phyloP scores from a whole-genome alignment of 163 green algal species.

The Chloromonas sp. region DNA sequence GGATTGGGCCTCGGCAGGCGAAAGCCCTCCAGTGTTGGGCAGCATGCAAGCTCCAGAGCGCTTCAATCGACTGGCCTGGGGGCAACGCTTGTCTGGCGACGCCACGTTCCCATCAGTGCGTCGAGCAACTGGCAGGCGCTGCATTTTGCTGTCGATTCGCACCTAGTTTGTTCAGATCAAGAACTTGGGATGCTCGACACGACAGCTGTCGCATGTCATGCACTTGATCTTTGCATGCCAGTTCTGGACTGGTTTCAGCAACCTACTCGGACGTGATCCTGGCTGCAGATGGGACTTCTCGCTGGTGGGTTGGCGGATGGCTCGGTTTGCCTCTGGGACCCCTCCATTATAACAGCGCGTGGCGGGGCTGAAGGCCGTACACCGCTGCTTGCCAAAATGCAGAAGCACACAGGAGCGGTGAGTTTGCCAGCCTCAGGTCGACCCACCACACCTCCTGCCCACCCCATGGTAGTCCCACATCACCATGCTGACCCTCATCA shows the following conservation, averaged over 20 bases:
- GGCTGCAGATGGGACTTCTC: conserved; percentile 76
- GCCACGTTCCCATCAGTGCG: neutral
- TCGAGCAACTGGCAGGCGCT: neutral
- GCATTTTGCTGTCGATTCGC: neutral
- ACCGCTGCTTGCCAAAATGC: conserved; percentile 65
- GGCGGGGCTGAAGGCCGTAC: conserved; percentile 14
- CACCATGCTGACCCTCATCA: no score
- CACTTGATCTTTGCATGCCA: no score
- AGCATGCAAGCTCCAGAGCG: conserved; percentile 68
- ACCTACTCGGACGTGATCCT: no score
- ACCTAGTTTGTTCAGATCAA: no score
- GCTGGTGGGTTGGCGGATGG: conserved; percentile 92
- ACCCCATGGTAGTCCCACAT: no score
- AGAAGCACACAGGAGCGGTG: conserved; percentile 77
- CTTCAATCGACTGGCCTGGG: conserved; percentile 87
- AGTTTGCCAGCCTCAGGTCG: neutral
- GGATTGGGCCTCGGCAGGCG: conserved; percentile 49
- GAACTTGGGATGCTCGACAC: no score
- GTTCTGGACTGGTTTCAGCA: no score
- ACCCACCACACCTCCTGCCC: no score
- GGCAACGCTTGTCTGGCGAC: conserved; percentile 20
- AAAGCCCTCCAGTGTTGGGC: conserved; percentile 50
- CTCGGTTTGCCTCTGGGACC: conserved; percentile 86
- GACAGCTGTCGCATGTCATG: no score
- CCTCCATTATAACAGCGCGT: conserved; percentile 60